phyloP scores from a whole-genome alignment of 768 basidiomycete species.

The Pholiota conissans region DNA sequence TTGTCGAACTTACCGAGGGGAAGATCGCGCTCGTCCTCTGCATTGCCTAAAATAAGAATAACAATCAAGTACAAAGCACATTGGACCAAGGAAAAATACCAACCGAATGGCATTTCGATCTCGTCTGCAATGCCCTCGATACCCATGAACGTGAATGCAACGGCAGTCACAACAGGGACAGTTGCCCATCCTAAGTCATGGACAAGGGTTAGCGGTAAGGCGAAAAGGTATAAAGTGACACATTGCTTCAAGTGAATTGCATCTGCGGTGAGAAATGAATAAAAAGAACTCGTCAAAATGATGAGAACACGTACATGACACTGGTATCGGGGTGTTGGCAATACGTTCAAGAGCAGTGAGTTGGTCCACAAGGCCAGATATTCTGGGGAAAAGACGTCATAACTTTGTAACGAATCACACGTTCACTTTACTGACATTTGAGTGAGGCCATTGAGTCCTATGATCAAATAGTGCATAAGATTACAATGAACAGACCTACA shows the following conservation, averaged over 20 bases:
- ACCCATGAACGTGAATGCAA: conserved; percentile 90
- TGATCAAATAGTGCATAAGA: not conserved
- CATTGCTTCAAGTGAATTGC: conserved; percentile 94
- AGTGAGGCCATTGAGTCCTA: conserved; percentile 79
- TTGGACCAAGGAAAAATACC: conserved; percentile 17
- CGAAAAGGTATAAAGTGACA: conserved; percentile 89
- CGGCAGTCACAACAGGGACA: conserved; percentile 82
- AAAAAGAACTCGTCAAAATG: not conserved
- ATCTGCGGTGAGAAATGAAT: conserved; percentile 56
- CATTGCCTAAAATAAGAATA: conserved; percentile 36
- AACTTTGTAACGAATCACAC: no score
- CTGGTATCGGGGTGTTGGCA: conserved; percentile 83
- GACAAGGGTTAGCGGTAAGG: conserved; percentile 85
- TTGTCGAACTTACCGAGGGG: conserved; percentile 62
- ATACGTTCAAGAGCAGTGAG: conserved; percentile 88
- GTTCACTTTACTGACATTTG: conserved; percentile 46
- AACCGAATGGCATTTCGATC: conserved; percentile 95
- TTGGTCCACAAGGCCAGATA: conserved; percentile 83
- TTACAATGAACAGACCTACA: not conserved
- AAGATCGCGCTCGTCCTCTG: conserved; percentile 70
- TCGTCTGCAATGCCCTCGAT: conserved; percentile 95
- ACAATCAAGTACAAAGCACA: not conserved
- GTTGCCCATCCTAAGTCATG: conserved; percentile 82
- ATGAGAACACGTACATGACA: conserved; percentile 54
- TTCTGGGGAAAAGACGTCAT: conserved; percentile 34